These are phyloP conservation scores for Pseudocercospora musae DNA, from an alignment of 2,329 filamentous ascomycete genomes.

Conservation along the genomic window DNA sequence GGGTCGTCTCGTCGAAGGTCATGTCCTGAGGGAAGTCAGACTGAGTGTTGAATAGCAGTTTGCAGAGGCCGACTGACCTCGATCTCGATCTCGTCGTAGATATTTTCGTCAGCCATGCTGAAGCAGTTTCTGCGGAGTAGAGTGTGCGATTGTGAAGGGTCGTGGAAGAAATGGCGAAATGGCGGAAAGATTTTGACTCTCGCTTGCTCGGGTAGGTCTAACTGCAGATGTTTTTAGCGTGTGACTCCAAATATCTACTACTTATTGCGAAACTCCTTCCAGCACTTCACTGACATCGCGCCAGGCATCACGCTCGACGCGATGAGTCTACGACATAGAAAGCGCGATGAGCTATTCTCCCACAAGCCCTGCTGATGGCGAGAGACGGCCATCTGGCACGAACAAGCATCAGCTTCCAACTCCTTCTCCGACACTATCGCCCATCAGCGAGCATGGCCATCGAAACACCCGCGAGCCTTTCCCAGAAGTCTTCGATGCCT, in stretches of 20 bases:
- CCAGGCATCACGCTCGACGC: background rate
- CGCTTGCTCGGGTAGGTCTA: conserved; percentile 4
- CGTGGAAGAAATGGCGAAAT: background rate
- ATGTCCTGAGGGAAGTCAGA: conserved; percentile 61
- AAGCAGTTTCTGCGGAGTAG: background rate
- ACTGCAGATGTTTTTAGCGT: too few relatives aligned
- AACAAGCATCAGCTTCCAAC: conserved; percentile 19
- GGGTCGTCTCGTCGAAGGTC: conserved; percentile 76
- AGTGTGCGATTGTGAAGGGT: background rate
- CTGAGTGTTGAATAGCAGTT: too few relatives aligned
- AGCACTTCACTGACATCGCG: background rate
- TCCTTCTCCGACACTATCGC: conserved; percentile 17
- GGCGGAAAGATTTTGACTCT: background rate
- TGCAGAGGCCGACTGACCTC: conserved; percentile 47
- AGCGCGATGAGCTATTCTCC: conserved; percentile 13
- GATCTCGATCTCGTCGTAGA: conserved; percentile 98
- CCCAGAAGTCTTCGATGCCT: background rate
- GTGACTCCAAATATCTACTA: too few relatives aligned
- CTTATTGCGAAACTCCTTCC: background rate
- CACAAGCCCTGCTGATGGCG: conserved; percentile 10
- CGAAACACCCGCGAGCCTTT: background rate
- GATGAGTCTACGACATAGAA: background rate
- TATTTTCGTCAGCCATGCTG: conserved; percentile 39
- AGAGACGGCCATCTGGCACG: background rate
- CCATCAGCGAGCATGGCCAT: conserved; percentile 16